phyloP scores from a whole-genome alignment of 78 protist species.

The Dictyostelium firmibasis region DNA sequence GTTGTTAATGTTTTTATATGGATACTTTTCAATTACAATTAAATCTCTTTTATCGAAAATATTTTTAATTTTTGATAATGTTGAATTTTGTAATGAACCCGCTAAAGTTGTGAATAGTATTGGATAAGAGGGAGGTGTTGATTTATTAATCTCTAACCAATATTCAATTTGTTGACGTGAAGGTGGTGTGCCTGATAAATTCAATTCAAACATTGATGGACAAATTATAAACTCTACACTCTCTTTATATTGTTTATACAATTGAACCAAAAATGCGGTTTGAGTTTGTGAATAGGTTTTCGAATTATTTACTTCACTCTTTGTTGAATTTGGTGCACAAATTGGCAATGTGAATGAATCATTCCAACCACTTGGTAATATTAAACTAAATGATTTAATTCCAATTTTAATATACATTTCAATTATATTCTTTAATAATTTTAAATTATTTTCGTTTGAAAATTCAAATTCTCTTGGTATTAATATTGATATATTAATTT shows the following conservation, averaged over 20 bases:
- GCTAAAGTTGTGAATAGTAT: slow-evolving; percentile 19
- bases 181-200: not conserved
- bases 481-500: slow-evolving; percentile 6
- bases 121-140: not conserved
- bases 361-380: slow-evolving; percentile 48
- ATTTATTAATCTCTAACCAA: slow-evolving; percentile 48
- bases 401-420: not conserved
- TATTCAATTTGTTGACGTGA: slow-evolving; percentile 73
- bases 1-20: slow-evolving; percentile 4
- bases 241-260: not conserved
- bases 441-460: not conserved
- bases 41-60: slow-evolving; percentile 46
- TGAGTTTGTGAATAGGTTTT: slow-evolving; percentile 48
- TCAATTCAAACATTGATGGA: slow-evolving; percentile 51
- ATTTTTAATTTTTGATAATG: slow-evolving; percentile 16
- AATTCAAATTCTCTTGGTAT: slow-evolving; percentile 57
- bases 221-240: not conserved
- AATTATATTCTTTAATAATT: not conserved
- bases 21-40: slow-evolving; percentile 53
- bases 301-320: slow-evolving; percentile 39
- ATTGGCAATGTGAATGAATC: slow-evolving; percentile 11
- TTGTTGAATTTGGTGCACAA: slow-evolving; percentile 45
- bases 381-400: slow-evolving; percentile 14
- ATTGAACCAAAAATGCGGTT: not conserved
- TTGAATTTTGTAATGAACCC: slow-evolving; percentile 13